A percentile compares a stretch with the other conserved stretches of the same genome.
Evolutionary conservation across 176 grass and related monocot genomes (phyloP).

Genomic region (Rhynchospora pubera): DNA sequence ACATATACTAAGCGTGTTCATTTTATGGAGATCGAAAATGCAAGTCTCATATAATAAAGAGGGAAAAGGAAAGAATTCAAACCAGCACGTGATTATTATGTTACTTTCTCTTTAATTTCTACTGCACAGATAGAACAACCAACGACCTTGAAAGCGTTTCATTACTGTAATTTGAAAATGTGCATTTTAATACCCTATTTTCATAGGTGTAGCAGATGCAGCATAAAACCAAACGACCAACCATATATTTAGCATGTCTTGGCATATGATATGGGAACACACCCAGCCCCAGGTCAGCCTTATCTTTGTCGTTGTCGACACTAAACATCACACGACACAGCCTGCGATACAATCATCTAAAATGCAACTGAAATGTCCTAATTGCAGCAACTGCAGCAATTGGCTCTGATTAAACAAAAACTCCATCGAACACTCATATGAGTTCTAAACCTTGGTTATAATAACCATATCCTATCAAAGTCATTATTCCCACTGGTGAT

Average conservation of each 20-base stretch:
- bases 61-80: neutral
- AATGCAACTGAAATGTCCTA: neutral
- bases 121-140: neutral
- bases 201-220: neutral
- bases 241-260: neutral
- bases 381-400: neutral
- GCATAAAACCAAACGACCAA: neutral
- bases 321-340: too few relatives aligned
- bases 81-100: neutral
- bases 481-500: neutral
- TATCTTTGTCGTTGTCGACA: too few relatives aligned
- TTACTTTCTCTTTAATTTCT: neutral
- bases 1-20: neutral
- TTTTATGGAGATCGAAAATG: neutral
- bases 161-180: neutral
- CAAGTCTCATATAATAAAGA: neutral
- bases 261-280: neutral
- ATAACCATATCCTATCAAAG: neutral
- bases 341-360: neutral
- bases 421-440: neutral
- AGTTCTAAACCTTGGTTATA: constrained; percentile 10
- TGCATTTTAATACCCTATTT: neutral
- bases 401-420: neutral
- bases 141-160: neutral
- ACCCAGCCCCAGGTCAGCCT: neutral